Base-by-base conservation (phyloP, 2,329 filamentous ascomycete species). In the Hypoxylon sp. region DNA sequence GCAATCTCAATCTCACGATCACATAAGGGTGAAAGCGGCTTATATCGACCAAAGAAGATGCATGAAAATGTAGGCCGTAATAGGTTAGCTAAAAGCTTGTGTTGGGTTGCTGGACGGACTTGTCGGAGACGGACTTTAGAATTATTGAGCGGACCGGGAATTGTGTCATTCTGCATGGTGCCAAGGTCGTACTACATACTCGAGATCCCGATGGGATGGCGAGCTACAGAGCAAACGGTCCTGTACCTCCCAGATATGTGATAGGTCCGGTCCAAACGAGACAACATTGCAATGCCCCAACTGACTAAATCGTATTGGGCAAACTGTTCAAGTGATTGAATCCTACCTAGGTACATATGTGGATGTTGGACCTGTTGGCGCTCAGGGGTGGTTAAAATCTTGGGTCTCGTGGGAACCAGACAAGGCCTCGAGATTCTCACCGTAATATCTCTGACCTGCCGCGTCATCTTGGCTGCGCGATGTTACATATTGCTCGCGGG, bases 381-480 rank as follows among this genome's bases (percentile, higher is more conserved):
- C 37, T 53, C 37, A 53, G 37, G 48, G 33, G 46, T 24, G 44
- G 10, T 53, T 24, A 37, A 47, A 39, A 42, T 31, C 51, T 47
- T 47, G 31, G 50, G 55, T 33, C 31, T 39, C 33, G 31, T 13
- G 48, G 31, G 53, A 48, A 5, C 51, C 22, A 42, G 35, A 52
- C 57, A 54, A 44, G 50, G 42, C 26, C 51, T 55, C 29, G 44
- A 14, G 14, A 19, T 58, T 59, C 58, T 62, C 50, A 47, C 48
- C 53, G 48, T 57, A 63, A 62, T 69, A 44, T 10, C 39, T 37
- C 26, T 55, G 31, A 63, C 44, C 35, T 47, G 66, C 64, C 67
- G 64, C 67, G 67, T 67, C 67, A 70, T 67, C 67, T 42, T 51
- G 26, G 39, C 39, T 35, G 50, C 37, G 48, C 52, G 53, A 70